Conservation (phyloP, 2,329 filamentous ascomycete genomes). For the Cladosporium phlei region DNA sequence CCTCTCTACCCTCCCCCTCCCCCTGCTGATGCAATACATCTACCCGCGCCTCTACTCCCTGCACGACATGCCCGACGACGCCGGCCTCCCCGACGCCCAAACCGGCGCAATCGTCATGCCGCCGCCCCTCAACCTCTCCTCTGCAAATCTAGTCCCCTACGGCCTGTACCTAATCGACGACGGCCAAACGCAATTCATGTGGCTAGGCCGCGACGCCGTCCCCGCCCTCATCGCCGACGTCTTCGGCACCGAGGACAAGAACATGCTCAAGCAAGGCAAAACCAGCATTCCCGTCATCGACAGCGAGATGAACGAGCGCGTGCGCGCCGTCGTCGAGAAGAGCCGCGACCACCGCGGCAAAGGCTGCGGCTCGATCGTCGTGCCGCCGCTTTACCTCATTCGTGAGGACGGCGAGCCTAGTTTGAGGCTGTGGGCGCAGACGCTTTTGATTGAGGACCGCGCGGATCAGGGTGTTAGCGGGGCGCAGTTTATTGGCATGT, state of each 20-base stretch:
- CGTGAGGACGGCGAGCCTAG: slow-evolving; percentile 94
- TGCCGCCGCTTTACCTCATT: slow-evolving; percentile 88
- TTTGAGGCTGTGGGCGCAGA: slow-evolving; percentile 94
- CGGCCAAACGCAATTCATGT: slow-evolving; percentile 94
- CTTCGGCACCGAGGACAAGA: slow-evolving; percentile 80
- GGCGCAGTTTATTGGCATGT: slow-evolving; percentile 83
- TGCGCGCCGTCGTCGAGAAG: slow-evolving; percentile 87
- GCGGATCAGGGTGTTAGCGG: slow-evolving; percentile 91
- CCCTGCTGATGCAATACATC: slow-evolving; percentile 88
- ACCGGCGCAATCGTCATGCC: slow-evolving; percentile 88
- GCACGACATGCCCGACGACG: slow-evolving; percentile 94
- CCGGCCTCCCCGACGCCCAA: slow-evolving; percentile 75
- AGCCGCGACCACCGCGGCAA: slow-evolving; percentile 80
- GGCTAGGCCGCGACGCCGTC: slow-evolving; percentile 89
- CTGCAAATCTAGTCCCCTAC: slow-evolving; percentile 79
- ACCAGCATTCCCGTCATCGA: slow-evolving; percentile 79
- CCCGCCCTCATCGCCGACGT: slow-evolving; percentile 84
- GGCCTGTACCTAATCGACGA: slow-evolving; percentile 96
- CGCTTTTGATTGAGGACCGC: slow-evolving; percentile 87
- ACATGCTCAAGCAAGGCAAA: slow-evolving; percentile 86
- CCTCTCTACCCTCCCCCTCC: slow-evolving; percentile 87
- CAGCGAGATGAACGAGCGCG: slow-evolving; percentile 92
- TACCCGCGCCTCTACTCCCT: slow-evolving; percentile 64
- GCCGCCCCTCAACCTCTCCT: slow-evolving; percentile 77
- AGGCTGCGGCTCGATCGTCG: slow-evolving; percentile 86